These are phyloP conservation scores for Smithsoniella earleae DNA, from an alignment of 163 green algal genomes.

Conservation along the genomic window DNA sequence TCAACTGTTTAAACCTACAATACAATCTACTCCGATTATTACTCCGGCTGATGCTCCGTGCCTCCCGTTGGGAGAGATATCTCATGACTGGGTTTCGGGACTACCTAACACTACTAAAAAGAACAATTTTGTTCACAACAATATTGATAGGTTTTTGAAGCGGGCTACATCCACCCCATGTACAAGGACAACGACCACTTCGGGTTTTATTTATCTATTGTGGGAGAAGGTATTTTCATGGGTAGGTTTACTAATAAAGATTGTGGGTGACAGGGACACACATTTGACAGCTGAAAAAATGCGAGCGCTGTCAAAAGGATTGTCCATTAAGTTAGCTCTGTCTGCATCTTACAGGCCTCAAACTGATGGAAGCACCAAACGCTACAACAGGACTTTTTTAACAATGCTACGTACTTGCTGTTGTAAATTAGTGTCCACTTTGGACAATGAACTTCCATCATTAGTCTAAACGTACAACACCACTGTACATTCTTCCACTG, in stretches of 20 bases:
- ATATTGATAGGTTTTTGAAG: background rate
- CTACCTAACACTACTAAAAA: background rate
- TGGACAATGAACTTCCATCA: background rate
- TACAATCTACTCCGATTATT: background rate
- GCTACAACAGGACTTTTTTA: background rate
- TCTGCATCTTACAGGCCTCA: conserved; percentile 1
- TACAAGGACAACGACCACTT: background rate
- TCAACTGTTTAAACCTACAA: background rate
- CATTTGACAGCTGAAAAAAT: background rate
- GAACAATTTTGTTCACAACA: background rate
- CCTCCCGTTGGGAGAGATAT: background rate
- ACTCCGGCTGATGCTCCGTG: background rate
- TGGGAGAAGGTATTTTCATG: conserved; percentile 16
- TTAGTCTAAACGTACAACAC: background rate
- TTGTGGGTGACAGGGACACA: conserved; percentile 8
- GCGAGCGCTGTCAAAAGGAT: background rate
- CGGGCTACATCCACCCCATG: background rate
- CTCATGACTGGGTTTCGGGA: background rate
- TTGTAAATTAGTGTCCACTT: background rate
- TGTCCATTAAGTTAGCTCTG: background rate
- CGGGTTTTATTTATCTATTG: background rate
- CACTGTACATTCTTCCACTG: background rate
- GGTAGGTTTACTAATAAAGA: background rate
- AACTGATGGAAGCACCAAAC: background rate
- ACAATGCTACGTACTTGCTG: background rate